Evolutionary conservation across 78 protist genomes (phyloP).

Genomic region (Bodo saltans): DNA sequence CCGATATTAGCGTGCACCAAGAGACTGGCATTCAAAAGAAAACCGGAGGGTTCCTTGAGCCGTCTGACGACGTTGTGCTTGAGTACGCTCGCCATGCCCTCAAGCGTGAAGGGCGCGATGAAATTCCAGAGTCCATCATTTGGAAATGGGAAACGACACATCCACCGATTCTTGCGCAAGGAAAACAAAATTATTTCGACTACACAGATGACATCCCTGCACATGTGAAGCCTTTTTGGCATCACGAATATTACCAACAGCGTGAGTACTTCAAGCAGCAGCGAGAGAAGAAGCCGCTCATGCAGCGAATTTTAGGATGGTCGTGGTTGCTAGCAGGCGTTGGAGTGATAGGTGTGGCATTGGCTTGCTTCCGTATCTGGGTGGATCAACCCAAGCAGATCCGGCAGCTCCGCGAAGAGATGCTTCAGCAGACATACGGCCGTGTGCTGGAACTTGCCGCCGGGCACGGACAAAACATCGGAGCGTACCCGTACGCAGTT

Average conservation of each 20-base stretch:
- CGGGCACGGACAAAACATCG: conserved; percentile 3
- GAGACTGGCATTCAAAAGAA: too few relatives aligned
- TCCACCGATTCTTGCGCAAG: neutral
- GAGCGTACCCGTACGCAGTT: neutral
- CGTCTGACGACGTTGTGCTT: too few relatives aligned
- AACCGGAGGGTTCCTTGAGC: too few relatives aligned
- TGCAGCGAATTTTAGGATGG: neutral
- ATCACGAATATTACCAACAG: neutral
- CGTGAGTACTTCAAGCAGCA: neutral
- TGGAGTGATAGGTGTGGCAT: neutral
- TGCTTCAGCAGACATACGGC: neutral
- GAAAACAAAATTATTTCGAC: neutral
- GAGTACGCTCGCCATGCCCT: neutral
- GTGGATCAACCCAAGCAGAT: neutral
- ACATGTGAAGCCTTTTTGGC: neutral
- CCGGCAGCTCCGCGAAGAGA: neutral
- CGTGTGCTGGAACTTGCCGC: conserved; percentile 1
- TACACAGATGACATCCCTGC: neutral
- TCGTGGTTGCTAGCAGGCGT: neutral
- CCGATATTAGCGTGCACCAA: too few relatives aligned
- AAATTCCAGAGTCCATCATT: neutral
- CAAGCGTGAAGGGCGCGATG: neutral
- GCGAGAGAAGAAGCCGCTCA: neutral
- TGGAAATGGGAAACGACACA: neutral
- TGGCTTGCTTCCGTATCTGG: neutral